phyloP scores from a whole-genome alignment of 2,329 filamentous ascomycete species.

The Verticillium klebahnii region DNA sequence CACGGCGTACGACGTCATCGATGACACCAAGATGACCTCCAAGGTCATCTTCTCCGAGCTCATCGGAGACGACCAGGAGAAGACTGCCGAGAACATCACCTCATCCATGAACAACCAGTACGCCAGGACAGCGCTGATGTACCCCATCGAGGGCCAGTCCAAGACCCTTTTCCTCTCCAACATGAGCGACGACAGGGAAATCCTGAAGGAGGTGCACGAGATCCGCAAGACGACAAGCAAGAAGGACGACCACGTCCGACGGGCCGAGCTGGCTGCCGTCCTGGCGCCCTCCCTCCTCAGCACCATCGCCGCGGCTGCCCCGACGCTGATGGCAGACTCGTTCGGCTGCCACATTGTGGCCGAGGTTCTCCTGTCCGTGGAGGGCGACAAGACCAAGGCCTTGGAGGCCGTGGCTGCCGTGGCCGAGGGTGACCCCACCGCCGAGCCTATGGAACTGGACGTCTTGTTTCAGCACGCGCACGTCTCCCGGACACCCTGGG shows the following conservation, averaged over 20 bases:
- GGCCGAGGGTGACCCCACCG: conserved; percentile 51
- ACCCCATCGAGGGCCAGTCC: conserved; percentile 69
- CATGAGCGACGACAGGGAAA: conserved; percentile 61
- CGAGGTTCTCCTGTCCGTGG: conserved; percentile 72
- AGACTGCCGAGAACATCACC: conserved; percentile 59
- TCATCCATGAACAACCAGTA: conserved; percentile 61
- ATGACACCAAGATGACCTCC: conserved; percentile 84
- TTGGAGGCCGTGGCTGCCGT: conserved; percentile 65
- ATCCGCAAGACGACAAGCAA: conserved; percentile 85
- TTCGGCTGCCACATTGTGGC: conserved; percentile 85
- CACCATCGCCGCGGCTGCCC: conserved; percentile 64
- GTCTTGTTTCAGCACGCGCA: conserved; percentile 30
- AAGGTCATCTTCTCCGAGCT: conserved; percentile 88
- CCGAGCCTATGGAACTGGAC: conserved; percentile 23
- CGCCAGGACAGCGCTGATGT: conserved; percentile 66
- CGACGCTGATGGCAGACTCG: conserved; percentile 65
- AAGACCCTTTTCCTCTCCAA: conserved; percentile 56
- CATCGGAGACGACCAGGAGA: conserved; percentile 64
- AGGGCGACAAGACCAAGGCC: conserved; percentile 72
- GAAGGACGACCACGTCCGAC: conserved; percentile 75
- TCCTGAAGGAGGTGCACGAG: conserved; percentile 72
- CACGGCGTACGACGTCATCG: conserved; percentile 83
- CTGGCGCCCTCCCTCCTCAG: conserved; percentile 72
- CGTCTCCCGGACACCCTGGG: conserved; percentile 56
- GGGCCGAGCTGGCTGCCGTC: conserved; percentile 69